phyloP scores from a whole-genome alignment of 345 rosid genomes.

The Limnanthes douglasii region DNA sequence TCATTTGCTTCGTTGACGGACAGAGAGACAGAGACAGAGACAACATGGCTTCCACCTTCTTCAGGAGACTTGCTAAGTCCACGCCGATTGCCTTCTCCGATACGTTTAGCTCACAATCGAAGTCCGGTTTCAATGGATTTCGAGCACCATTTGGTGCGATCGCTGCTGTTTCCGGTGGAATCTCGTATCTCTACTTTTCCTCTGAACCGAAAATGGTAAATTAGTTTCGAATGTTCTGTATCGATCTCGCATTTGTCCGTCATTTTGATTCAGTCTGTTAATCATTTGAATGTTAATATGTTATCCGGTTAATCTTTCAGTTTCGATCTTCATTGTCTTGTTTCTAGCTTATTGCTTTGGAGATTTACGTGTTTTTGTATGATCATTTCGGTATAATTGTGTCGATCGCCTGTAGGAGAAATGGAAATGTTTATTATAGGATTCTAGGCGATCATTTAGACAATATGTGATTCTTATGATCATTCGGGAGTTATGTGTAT shows the following conservation, averaged over 20 bases:
- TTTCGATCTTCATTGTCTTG: background rate
- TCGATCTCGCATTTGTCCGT: background rate
- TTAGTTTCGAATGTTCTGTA: background rate
- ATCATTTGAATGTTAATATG: background rate
- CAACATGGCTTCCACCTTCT: constrained; percentile 42
- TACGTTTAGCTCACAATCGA: constrained; percentile 26
- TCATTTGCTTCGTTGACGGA: too few relatives aligned
- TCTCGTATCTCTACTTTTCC: constrained; percentile 40
- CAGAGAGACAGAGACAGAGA: too few relatives aligned
- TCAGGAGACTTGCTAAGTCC: constrained; percentile 41
- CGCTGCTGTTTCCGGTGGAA: constrained; percentile 77
- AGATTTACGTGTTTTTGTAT: constrained; percentile 1
- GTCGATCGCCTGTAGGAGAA: too few relatives aligned
- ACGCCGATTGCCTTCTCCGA: constrained; percentile 20
- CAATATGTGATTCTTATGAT: too few relatives aligned
- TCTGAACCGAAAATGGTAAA: constrained; percentile 50
- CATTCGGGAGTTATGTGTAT: too few relatives aligned
- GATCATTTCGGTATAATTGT: background rate
- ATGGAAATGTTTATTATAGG: too few relatives aligned
- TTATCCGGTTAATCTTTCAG: background rate
- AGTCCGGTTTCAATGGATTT: constrained; percentile 21
- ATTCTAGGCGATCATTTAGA: too few relatives aligned
- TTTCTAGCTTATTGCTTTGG: background rate
- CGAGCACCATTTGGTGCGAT: constrained; percentile 51
- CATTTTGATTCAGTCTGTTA: background rate